Evolutionary conservation across 169 alveolate species (phyloP).

Genomic region (Cryptosporidium sp.): DNA sequence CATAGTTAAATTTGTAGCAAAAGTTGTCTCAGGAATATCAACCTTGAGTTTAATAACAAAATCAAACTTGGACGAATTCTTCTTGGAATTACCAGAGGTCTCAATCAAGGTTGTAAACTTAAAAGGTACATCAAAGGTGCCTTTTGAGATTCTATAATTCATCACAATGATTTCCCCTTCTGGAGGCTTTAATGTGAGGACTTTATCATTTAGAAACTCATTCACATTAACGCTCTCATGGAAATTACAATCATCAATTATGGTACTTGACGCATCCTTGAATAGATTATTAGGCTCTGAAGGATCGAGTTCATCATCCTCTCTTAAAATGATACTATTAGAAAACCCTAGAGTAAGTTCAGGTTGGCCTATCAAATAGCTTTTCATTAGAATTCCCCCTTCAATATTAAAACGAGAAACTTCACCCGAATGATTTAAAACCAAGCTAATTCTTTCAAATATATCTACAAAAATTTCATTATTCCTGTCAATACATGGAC

Average conservation of each 20-base stretch:
- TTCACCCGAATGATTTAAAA: conserved; percentile 90
- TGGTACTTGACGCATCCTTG: conserved; percentile 41
- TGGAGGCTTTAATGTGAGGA: conserved; percentile 93
- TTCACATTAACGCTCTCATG: conserved; percentile 94
- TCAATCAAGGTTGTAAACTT: conserved; percentile 79
- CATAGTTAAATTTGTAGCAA: conserved; percentile 87
- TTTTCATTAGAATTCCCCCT: conserved; percentile 93
- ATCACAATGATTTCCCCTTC: conserved; percentile 96
- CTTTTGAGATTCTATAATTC: conserved; percentile 91
- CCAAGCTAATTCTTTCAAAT: conserved; percentile 89
- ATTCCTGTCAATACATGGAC: conserved; percentile 78
- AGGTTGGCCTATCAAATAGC: conserved; percentile 90
- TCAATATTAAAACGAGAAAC: conserved; percentile 90
- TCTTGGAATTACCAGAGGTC: conserved; percentile 38
- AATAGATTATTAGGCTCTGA: neutral
- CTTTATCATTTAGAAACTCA: conserved; percentile 87
- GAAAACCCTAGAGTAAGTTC: conserved; percentile 88
- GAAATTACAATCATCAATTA: conserved; percentile 92
- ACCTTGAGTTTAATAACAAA: conserved; percentile 86
- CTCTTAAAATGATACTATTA: conserved; percentile 82
- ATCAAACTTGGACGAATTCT: conserved; percentile 84
- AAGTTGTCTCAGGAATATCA: conserved; percentile 87
- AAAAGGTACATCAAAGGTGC: conserved; percentile 83
- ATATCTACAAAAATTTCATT: conserved; percentile 95
- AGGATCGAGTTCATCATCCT: conserved; percentile 42